phyloP scores from a whole-genome alignment of 305 asterid species.

The Solanum aculeatissimum region DNA sequence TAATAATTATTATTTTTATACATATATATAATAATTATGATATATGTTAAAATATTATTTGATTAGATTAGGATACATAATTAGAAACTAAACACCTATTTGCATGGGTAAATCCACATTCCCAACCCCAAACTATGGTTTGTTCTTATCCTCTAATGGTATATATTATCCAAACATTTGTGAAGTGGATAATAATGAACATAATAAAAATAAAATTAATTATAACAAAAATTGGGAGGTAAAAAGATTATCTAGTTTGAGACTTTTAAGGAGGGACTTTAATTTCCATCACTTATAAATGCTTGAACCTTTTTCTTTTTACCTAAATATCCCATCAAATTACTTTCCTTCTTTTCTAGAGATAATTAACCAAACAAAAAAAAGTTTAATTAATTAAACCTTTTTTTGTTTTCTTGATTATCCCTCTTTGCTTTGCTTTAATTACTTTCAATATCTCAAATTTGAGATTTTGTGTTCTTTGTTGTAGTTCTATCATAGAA shows the following conservation, averaged over 20 bases:
- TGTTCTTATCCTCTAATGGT: background rate
- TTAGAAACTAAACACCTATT: background rate
- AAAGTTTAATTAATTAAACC: background rate
- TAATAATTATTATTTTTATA: too few relatives aligned
- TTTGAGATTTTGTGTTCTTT: slow-evolving; percentile 43
- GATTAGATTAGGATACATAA: background rate
- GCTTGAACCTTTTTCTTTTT: slow-evolving; percentile 1
- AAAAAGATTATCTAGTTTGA: background rate
- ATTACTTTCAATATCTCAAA: background rate
- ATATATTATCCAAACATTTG: background rate
- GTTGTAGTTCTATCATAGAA: slow-evolving; percentile 7
- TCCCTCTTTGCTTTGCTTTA: background rate
- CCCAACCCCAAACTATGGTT: background rate
- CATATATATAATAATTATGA: too few relatives aligned
- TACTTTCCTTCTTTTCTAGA: background rate
- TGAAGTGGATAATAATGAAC: background rate
- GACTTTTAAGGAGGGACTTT: slow-evolving; percentile 56
- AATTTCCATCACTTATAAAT: slow-evolving; percentile 66
- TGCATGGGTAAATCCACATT: background rate
- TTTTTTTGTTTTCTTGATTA: background rate
- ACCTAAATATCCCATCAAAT: background rate
- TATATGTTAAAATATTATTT: background rate
- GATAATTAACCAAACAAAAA: background rate
- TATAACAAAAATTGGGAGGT: background rate
- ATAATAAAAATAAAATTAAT: background rate